Evolutionary conservation across 257 asterid genomes (phyloP).

Genomic region (Mitragyna speciosa): DNA sequence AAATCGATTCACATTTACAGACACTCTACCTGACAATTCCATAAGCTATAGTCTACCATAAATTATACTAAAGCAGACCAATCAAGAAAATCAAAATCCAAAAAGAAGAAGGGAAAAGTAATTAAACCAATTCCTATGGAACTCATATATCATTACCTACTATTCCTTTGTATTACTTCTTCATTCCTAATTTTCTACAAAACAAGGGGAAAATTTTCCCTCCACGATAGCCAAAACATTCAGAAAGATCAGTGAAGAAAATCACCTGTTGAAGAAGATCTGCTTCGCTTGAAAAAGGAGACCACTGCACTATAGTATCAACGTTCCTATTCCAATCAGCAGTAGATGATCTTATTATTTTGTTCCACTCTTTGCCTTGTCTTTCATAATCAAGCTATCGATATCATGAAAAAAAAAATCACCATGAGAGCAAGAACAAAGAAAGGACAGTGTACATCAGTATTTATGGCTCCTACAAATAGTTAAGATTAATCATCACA

Average conservation of each 20-base stretch:
- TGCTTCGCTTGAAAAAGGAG: constrained; percentile 82
- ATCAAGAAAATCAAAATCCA: background rate
- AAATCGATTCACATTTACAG: background rate
- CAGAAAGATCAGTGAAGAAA: constrained; percentile 12
- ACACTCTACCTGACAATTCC: background rate
- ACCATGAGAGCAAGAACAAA: constrained; percentile 3
- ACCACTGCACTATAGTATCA: constrained; percentile 81
- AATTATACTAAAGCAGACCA: background rate
- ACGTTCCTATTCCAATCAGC: constrained; percentile 63
- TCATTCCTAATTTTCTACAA: background rate
- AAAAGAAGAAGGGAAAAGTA: background rate
- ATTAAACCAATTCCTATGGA: background rate
- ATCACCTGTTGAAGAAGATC: constrained; percentile 87
- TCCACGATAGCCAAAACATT: background rate
- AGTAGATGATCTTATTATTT: constrained; percentile 42
- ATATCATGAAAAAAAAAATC: background rate
- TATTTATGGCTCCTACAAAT: background rate
- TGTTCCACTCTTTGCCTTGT: constrained; percentile 46
- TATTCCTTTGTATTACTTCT: too few relatives aligned
- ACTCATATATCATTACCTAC: background rate
- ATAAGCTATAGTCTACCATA: background rate
- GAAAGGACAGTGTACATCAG: background rate
- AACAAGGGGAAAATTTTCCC: too few relatives aligned
- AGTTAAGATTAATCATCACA: background rate
- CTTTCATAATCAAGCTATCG: constrained; percentile 65